These are phyloP conservation scores for Quercus lobata DNA, from an alignment of 331 rosid genomes.

Conservation along the genomic window DNA sequence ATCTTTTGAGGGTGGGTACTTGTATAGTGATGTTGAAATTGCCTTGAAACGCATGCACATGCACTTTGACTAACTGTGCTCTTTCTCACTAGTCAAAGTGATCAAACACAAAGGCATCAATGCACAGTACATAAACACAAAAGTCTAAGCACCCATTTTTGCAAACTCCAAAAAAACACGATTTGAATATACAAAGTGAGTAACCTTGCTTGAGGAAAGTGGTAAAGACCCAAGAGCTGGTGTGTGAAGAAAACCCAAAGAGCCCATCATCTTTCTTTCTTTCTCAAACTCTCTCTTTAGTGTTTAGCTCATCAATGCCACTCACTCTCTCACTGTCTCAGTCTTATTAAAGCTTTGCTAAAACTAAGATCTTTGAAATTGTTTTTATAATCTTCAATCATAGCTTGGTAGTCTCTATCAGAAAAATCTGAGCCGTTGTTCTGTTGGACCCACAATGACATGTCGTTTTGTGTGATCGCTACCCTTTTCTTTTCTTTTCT, in stretches of 20 bases:
- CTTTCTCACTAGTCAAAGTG: too few species aligned
- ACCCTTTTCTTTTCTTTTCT: neutral
- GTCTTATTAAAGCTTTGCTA: neutral
- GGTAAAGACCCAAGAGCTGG: constrained; percentile 22
- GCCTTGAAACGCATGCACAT: too few species aligned
- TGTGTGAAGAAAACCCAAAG: constrained; percentile 22
- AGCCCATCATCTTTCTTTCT: constrained; percentile 29
- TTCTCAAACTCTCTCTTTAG: neutral
- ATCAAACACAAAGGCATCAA: neutral
- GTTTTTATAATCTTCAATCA: neutral
- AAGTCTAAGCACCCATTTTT: neutral
- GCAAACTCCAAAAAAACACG: neutral
- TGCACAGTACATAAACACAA: neutral
- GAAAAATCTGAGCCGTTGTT: constrained; percentile 18
- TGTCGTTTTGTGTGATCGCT: neutral
- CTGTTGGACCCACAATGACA: neutral
- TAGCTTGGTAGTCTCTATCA: neutral
- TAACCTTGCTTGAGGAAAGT: constrained; percentile 7
- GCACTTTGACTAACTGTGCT: too few species aligned
- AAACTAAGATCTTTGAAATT: neutral
- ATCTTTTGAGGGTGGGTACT: too few species aligned
- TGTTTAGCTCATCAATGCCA: neutral
- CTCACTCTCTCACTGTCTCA: neutral
- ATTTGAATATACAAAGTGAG: neutral
- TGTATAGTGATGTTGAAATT: too few species aligned